Conservation (phyloP, 768 basidiomycete species). For the Tephrocybe sp. region DNA sequence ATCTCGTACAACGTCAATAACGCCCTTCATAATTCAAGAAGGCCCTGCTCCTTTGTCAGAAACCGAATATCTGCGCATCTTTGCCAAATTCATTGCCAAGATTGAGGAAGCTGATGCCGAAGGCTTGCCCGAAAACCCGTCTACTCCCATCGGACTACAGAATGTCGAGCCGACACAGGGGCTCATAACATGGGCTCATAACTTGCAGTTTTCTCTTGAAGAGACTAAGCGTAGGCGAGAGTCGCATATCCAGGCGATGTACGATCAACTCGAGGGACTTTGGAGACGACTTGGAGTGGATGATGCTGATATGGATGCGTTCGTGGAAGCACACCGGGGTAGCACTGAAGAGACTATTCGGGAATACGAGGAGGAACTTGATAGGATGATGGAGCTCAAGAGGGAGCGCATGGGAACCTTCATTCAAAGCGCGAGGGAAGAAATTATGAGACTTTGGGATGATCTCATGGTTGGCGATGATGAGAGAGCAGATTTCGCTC, state of each 20-base stretch:
- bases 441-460: constrained; percentile 82
- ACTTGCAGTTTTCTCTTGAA: constrained; percentile 56
- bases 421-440: constrained; percentile 74
- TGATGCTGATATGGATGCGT: constrained; percentile 84
- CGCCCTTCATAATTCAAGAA: constrained; percentile 37
- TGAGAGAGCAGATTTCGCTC: constrained; percentile 76
- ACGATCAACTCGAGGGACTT: constrained; percentile 87
- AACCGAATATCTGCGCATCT: constrained; percentile 52
- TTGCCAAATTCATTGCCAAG: constrained; percentile 60
- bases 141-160: constrained; percentile 55
- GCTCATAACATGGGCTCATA: constrained; percentile 70
- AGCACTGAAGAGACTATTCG: constrained; percentile 72
- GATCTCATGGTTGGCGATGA: constrained; percentile 84
- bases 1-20: constrained; percentile 34
- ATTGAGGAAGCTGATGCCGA: constrained; percentile 59
- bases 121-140: constrained; percentile 33
- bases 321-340: constrained; percentile 84
- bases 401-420: constrained; percentile 85
- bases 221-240: constrained; percentile 76
- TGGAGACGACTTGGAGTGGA: constrained; percentile 85
- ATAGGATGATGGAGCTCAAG: constrained; percentile 87
- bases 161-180: constrained; percentile 75
- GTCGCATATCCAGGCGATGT: constrained; percentile 86
- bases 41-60: constrained; percentile 30
- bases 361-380: constrained; percentile 88